Evolutionary conservation across 2,329 filamentous ascomycete genomes (phyloP).

Genomic region (Stagonosporopsis chrysanthemi): DNA sequence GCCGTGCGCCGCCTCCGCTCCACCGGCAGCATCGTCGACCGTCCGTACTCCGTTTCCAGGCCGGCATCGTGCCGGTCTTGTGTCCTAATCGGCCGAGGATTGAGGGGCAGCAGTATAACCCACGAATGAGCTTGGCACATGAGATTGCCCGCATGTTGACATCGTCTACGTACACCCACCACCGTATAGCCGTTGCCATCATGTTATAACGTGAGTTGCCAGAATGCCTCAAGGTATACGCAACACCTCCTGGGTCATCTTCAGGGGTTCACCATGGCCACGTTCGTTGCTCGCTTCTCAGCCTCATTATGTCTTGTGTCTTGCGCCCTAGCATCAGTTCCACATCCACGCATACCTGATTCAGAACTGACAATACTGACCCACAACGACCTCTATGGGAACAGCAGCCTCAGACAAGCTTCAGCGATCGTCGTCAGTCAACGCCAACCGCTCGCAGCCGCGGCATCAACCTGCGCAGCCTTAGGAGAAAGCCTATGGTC

Average conservation of each 20-base stretch:
- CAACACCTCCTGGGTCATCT: slow-evolving; percentile 1
- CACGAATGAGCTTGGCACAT: slow-evolving; percentile 16
- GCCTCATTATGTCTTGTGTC: slow-evolving; percentile 16
- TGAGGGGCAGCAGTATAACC: slow-evolving; percentile 4
- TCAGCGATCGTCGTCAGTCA: slow-evolving; percentile 30
- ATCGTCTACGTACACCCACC: neutral
- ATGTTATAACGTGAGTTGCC: neutral
- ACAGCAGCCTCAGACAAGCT: slow-evolving; percentile 28
- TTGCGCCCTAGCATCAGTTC: slow-evolving; percentile 19
- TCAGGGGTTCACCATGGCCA: slow-evolving; percentile 20
- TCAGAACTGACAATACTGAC: slow-evolving; percentile 42
- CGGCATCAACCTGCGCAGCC: slow-evolving; percentile 29
- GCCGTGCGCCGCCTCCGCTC: slow-evolving; percentile 4
- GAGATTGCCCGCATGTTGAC: neutral
- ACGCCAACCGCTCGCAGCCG: slow-evolving; percentile 15
- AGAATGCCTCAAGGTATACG: slow-evolving; percentile 1
- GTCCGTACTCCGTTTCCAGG: slow-evolving; percentile 3
- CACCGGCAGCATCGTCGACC: slow-evolving; percentile 7
- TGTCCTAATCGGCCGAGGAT: slow-evolving; percentile 1
- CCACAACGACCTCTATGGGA: slow-evolving; percentile 40
- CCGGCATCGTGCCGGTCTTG: slow-evolving; percentile 1
- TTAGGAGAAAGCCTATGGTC: slow-evolving; percentile 33
- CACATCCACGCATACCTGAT: slow-evolving; percentile 34
- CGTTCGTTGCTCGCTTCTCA: slow-evolving; percentile 16
- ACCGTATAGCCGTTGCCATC: neutral